These are phyloP conservation scores for Claviceps humidiphila DNA, from an alignment of 2,329 filamentous ascomycete species.

Conservation along the genomic window DNA sequence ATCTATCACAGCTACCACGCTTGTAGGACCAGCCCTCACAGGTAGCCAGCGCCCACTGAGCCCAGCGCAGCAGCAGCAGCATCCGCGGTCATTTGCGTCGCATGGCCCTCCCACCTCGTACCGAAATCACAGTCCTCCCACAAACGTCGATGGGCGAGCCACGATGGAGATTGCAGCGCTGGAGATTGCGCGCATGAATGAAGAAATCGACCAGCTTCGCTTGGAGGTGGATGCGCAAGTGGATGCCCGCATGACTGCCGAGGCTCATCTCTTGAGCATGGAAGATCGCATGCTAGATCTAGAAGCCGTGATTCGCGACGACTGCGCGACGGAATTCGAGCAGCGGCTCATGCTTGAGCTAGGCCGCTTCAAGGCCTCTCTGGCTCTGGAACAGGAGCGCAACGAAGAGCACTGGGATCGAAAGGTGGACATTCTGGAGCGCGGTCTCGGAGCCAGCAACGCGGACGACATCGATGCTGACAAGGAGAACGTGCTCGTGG, in stretches of 20 bases:
- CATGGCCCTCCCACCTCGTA: constrained; percentile 19
- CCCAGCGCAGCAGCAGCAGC: constrained; percentile 18
- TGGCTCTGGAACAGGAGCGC: constrained; percentile 66
- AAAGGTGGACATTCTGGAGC: constrained; percentile 59
- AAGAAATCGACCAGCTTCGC: constrained; percentile 62
- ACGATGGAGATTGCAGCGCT: constrained; percentile 73
- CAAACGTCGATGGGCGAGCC: constrained; percentile 39
- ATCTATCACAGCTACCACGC: constrained; percentile 62
- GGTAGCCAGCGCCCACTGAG: constrained; percentile 14
- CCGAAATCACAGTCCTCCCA: constrained; percentile 26
- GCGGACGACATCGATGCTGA: constrained; percentile 38
- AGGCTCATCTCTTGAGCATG: constrained; percentile 59
- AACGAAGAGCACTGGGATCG: constrained; percentile 76
- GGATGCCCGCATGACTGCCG: constrained; percentile 54
- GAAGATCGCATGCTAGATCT: constrained; percentile 52
- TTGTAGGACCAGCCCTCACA: constrained; percentile 22
- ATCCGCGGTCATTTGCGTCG: constrained; percentile 27
- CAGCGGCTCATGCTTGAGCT: constrained; percentile 60
- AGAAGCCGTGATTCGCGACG: constrained; percentile 77
- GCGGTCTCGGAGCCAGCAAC: constrained; percentile 29
- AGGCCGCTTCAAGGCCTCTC: constrained; percentile 64
- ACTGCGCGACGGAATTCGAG: constrained; percentile 82
- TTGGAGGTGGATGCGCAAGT: constrained; percentile 58
- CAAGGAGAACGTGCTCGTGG: constrained; percentile 49
- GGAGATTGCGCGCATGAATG: constrained; percentile 63